These are phyloP conservation scores for Fistulinella prunicolor DNA, from an alignment of 768 basidiomycete genomes.

Conservation along the genomic window DNA sequence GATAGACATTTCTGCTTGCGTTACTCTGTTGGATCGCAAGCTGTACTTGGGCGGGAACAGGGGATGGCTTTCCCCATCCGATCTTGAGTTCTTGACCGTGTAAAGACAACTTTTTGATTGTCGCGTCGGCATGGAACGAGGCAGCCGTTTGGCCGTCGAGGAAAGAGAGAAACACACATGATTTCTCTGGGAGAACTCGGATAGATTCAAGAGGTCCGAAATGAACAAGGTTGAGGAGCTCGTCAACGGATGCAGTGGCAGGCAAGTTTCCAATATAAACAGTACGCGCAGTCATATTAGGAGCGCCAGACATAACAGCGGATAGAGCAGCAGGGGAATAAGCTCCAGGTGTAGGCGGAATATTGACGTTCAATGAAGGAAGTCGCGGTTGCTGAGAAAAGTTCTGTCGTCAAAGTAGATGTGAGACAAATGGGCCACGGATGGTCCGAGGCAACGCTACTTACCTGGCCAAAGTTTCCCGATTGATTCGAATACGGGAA, in stretches of 20 bases:
- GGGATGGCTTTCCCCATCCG: slow-evolving; percentile 95
- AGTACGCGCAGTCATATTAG: slow-evolving; percentile 72
- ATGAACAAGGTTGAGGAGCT: slow-evolving; percentile 95
- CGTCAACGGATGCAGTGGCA: slow-evolving; percentile 93
- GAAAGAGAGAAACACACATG: slow-evolving; percentile 98
- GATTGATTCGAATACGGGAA: slow-evolving; percentile 74
- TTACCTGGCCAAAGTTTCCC: slow-evolving; percentile 65
- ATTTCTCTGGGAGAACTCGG: slow-evolving; percentile 93
- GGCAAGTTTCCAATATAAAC: slow-evolving; percentile 98
- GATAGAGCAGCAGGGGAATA: slow-evolving; percentile 79
- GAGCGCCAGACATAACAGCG: slow-evolving; percentile 63
- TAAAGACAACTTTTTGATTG: slow-evolving; percentile 87
- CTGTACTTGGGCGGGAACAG: slow-evolving; percentile 81
- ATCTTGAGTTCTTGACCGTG: slow-evolving; percentile 98
- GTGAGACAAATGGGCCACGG: background rate
- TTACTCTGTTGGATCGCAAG: slow-evolving; percentile 89
- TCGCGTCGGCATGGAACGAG: slow-evolving; percentile 96
- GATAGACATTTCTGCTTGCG: slow-evolving; percentile 93
- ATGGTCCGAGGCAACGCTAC: slow-evolving; percentile 3
- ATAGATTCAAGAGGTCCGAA: slow-evolving; percentile 96
- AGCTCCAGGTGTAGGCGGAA: slow-evolving; percentile 66
- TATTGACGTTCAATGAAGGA: slow-evolving; percentile 62
- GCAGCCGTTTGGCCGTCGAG: slow-evolving; percentile 90
- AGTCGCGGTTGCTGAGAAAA: slow-evolving; percentile 50
- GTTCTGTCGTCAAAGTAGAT: slow-evolving; percentile 30